Percentiles rank a stretch among this genome's conserved stretches.
Evolutionary conservation across 352 stramenopile genomes (phyloP).

Genomic region (Phytophthora vignae): DNA sequence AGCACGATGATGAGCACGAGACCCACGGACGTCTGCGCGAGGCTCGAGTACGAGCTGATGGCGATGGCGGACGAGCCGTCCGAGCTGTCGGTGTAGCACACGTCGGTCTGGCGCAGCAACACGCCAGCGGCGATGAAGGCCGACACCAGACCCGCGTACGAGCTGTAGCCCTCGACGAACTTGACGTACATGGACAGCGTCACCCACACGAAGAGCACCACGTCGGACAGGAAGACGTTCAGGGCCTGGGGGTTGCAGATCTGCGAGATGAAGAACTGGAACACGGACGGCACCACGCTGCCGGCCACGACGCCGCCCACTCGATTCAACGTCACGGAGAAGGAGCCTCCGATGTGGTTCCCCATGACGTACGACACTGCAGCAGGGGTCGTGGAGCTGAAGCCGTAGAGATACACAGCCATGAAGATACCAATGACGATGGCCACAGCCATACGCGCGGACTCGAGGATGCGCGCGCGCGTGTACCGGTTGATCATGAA

Average conservation of each 20-base stretch:
- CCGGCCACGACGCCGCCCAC: conserved; percentile 85
- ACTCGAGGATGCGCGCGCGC: conserved; percentile 46
- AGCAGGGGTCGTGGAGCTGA: conserved; percentile 65
- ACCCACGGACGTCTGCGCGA: conserved; percentile 81
- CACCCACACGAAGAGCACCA: conserved; percentile 80
- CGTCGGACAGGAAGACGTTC: conserved; percentile 55
- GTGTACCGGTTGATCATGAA: conserved; percentile 58
- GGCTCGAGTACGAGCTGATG: conserved; percentile 78
- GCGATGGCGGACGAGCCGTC: conserved; percentile 58
- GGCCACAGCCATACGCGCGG: conserved; percentile 61
- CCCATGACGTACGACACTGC: conserved; percentile 84
- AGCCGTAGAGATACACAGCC: conserved; percentile 79
- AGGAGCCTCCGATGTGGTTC: conserved; percentile 79
- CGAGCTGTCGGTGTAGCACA: conserved; percentile 54
- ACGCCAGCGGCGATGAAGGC: conserved; percentile 75
- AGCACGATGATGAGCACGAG: conserved; percentile 84
- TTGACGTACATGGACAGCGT: conserved; percentile 78
- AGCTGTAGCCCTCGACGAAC: conserved; percentile 72
- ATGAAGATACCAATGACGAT: conserved; percentile 76
- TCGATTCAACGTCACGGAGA: conserved; percentile 84
- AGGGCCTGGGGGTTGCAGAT: conserved; percentile 55
- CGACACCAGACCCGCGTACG: conserved; percentile 78
- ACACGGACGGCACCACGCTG: conserved; percentile 83
- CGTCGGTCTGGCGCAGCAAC: conserved; percentile 66
- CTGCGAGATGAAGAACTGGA: conserved; percentile 87